Base-by-base conservation (phyloP, 2,329 filamentous ascomycete genomes). In the Apiospora marii region DNA sequence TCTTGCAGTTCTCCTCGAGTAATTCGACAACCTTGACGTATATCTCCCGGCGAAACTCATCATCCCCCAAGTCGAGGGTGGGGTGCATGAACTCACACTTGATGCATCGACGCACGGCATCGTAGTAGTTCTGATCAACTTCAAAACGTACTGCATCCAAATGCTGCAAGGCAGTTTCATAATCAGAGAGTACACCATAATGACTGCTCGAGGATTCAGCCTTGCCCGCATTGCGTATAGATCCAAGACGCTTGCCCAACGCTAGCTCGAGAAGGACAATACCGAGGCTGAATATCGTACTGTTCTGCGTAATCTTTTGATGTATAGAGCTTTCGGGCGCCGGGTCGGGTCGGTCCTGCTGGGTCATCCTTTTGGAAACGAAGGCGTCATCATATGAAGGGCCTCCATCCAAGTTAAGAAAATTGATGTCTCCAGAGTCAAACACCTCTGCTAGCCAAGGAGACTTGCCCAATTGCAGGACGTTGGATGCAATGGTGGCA, bases 41-140 rank as follows among this genome's bases (percentile, higher is more conserved):
- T 4, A 64, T 4, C 34, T 64, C 58, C 13, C 24, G 58, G 4
- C 58, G 58, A 7, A 64, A 64, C 19, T 5, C 58, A 13, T 64
- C 58, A 3, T 64, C 58, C 8, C 24, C 58, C 34, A 64, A 5
- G 10, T 64, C 58, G 0, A 64, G 34, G 12, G 58, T 64, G 1
- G 58, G 58, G 12, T 64, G 58, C 34, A 64, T 64, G 19, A 64
- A 64, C 6, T 64, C 58, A 4, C 30, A 64, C 34, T 41, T 41
- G 58, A 64, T 64, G 22, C 58, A 64, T 12, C 58, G 58, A 13
- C 58, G 58, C 19, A 64, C 58, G 58, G 58, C 58, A 10, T 64
- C 58, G 10, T 64, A 4, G 58, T 64, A 64, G 5, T 64, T 13
- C 4, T 8, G 30, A 22, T 34, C 58, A 10, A 64, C 14, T 12